phyloP scores from a whole-genome alignment of 495 filamentous ascomycete species.

The Umbilicaria muhlenbergii region DNA sequence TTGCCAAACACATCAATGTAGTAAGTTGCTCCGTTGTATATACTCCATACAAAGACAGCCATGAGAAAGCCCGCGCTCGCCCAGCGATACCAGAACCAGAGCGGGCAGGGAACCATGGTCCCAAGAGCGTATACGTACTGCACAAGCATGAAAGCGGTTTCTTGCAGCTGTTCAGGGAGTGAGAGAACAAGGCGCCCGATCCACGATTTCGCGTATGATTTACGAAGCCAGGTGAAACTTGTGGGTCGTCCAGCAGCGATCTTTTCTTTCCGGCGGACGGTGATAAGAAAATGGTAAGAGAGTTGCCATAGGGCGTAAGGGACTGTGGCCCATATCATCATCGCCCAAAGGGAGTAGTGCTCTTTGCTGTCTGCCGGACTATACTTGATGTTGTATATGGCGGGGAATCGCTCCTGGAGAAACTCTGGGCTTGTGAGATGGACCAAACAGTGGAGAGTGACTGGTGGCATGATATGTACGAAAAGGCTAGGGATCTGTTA shows the following conservation, averaged over 20 bases:
- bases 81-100: conserved; percentile 90
- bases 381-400: conserved; percentile 66
- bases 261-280: conserved; percentile 77
- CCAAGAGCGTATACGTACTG: conserved; percentile 81
- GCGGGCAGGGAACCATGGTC: conserved; percentile 84
- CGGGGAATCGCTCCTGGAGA: conserved; percentile 64
- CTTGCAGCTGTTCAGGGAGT: conserved; percentile 62
- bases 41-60: conserved; percentile 71
- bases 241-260: conserved; percentile 93
- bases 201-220: conserved; percentile 72
- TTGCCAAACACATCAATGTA: conserved; percentile 97
- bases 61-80: conserved; percentile 61
- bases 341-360: conserved; percentile 65
- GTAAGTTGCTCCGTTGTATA: conserved; percentile 90
- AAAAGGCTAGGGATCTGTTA: conserved; percentile 46
- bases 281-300: conserved; percentile 82
- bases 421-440: conserved; percentile 54
- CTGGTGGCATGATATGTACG: conserved; percentile 97
- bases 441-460: conserved; percentile 78
- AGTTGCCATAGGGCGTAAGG: conserved; percentile 91
- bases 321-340: conserved; percentile 87
- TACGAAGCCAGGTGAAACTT: conserved; percentile 92
- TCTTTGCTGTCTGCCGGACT: conserved; percentile 51
- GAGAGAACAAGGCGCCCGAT: conserved; percentile 73
- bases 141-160: conserved; percentile 87